These are phyloP conservation scores for Exophiala sp. DNA, from an alignment of 2,329 filamentous ascomycete species.

Conservation along the genomic window DNA sequence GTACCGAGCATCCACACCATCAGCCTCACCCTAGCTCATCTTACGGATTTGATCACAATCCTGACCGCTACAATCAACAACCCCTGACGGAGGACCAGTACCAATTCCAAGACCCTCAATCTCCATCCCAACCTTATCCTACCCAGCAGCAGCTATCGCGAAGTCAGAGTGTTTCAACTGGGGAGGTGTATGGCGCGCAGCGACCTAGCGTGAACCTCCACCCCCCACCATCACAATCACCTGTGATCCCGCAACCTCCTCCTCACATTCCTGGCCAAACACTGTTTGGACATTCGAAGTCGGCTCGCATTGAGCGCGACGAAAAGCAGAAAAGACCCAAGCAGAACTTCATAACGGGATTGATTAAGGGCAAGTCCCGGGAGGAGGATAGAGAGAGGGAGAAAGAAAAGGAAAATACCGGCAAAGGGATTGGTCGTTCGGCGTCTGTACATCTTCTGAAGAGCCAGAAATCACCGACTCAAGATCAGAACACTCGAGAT, in stretches of 20 bases:
- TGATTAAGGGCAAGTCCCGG: conserved; percentile 23
- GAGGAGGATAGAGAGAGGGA: conserved; percentile 25
- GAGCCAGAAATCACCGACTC: conserved; percentile 11
- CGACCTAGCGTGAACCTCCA: conserved; percentile 24
- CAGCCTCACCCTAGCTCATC: conserved; percentile 10
- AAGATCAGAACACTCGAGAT: conserved; percentile 13
- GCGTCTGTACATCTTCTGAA: conserved; percentile 27
- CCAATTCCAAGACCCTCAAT: conserved; percentile 11
- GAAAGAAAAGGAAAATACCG: conserved; percentile 21
- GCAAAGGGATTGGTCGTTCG: conserved; percentile 23
- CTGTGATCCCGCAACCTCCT: conserved; percentile 18
- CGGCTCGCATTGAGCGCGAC: conserved; percentile 19
- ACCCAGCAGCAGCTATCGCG: conserved; percentile 17
- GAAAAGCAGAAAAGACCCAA: conserved; percentile 26
- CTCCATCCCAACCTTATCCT: conserved; percentile 20
- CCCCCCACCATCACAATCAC: conserved; percentile 17
- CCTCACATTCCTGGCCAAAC: conserved; percentile 23
- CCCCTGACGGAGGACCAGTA: conserved; percentile 11
- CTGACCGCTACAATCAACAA: conserved; percentile 14
- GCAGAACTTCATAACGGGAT: conserved; percentile 23
- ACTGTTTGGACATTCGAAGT: conserved; percentile 24
- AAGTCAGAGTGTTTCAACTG: conserved; percentile 19
- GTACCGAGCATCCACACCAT: conserved; percentile 12
- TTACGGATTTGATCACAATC: conserved; percentile 6
- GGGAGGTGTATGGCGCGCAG: conserved; percentile 22